Conservation (phyloP, 495 filamentous ascomycete species). For the Amphirosellinia nigrospora region DNA sequence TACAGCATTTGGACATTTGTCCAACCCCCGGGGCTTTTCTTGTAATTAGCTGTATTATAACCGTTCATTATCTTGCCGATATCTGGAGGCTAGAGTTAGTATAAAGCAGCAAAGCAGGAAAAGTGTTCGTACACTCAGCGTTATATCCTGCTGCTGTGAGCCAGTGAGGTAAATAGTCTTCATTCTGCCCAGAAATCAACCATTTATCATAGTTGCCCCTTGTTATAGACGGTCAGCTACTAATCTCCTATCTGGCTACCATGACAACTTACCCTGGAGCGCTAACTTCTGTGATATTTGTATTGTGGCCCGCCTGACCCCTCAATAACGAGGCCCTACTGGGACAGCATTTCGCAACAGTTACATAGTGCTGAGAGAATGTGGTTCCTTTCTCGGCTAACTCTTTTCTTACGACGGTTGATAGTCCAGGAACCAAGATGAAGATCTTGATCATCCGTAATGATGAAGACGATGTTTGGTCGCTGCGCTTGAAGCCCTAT, state of each 20-base stretch:
- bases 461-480: conserved; percentile 59
- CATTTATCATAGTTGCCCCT: conserved; percentile 52
- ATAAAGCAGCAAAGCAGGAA: not conserved
- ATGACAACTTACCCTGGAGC: conserved; percentile 41
- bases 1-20: conserved; percentile 19
- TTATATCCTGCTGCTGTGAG: conserved; percentile 62
- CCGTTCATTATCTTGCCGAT: conserved; percentile 66
- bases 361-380: conserved; percentile 56
- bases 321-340: conserved; percentile 60
- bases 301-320: conserved; percentile 64
- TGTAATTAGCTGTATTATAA: conserved; percentile 53
- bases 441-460: conserved; percentile 63
- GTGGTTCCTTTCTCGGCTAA: conserved; percentile 51
- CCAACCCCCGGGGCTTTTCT: conserved; percentile 38
- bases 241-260: not conserved
- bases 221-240: not conserved
- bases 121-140: conserved; percentile 33
- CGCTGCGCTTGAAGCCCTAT: not conserved
- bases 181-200: conserved; percentile 59
- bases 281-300: conserved; percentile 64
- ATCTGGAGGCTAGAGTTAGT: conserved; percentile 13
- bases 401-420: conserved; percentile 44
- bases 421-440: conserved; percentile 53
- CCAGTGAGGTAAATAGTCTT: conserved; percentile 64
- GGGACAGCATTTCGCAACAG: conserved; percentile 54